phyloP scores from a whole-genome alignment of 2,329 filamentous ascomycete species.

The Arthrobotrys entomopaga region DNA sequence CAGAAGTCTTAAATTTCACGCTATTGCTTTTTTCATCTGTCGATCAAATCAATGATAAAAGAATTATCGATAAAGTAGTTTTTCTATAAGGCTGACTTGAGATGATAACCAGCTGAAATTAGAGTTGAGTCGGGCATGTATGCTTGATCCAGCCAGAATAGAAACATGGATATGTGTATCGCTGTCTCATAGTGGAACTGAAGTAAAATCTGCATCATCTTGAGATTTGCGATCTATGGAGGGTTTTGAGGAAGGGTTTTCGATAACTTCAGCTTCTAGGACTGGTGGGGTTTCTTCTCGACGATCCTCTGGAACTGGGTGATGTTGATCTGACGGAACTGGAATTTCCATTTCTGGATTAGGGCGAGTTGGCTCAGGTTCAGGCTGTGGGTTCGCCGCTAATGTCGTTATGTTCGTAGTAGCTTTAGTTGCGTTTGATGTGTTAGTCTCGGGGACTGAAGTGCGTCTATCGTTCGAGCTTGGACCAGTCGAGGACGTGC shows the following conservation, averaged over 20 bases:
- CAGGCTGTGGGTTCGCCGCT: background rate
- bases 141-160: too few species aligned
- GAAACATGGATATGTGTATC: background rate
- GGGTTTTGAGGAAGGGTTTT: background rate
- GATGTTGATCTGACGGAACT: background rate
- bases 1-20: too few species aligned
- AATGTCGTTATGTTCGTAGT: background rate
- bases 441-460: constrained; percentile 23
- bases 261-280: constrained; percentile 2
- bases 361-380: constrained; percentile 2
- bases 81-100: too few species aligned
- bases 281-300: constrained; percentile 6
- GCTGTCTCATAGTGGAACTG: constrained; percentile 33
- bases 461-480: constrained; percentile 23
- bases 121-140: too few species aligned
- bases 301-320: background rate
- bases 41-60: too few species aligned
- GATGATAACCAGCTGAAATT: too few species aligned
- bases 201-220: constrained; percentile 50
- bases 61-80: too few species aligned
- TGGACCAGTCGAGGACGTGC: background rate
- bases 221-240: constrained; percentile 21
- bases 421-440: too few species aligned
- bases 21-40: too few species aligned
- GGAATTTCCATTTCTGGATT: constrained; percentile 5